Percentiles rank a stretch among this genome's conserved stretches.
Evolutionary conservation across 768 basidiomycete genomes (phyloP).

Genomic region (Exsudoporus frostii): DNA sequence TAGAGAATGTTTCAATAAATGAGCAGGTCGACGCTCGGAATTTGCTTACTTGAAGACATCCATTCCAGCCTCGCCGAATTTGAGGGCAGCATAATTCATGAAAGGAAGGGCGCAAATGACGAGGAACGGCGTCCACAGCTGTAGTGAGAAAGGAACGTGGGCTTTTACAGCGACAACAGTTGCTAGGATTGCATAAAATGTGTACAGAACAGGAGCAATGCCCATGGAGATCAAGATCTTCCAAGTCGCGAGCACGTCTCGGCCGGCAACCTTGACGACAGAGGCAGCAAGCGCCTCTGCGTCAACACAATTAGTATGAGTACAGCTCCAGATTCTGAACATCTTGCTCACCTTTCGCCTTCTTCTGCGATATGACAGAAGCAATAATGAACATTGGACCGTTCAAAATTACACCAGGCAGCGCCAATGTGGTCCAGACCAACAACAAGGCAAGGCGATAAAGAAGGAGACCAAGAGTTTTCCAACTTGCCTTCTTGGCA

Average conservation of each 20-base stretch:
- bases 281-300: constrained; percentile 95
- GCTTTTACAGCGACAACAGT: constrained; percentile 69
- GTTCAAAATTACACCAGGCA: constrained; percentile 90
- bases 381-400: constrained; percentile 92
- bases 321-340: background rate
- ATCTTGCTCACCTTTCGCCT: constrained; percentile 69
- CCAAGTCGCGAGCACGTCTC: constrained; percentile 97
- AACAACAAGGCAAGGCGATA: constrained; percentile 78
- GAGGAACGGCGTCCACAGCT: constrained; percentile 72
- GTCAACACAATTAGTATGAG: background rate
- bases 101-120: constrained; percentile 75
- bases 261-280: constrained; percentile 90
- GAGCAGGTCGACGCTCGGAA: background rate
- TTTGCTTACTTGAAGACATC: constrained; percentile 88
- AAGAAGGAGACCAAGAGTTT: constrained; percentile 75
- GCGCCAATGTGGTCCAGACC: constrained; percentile 78
- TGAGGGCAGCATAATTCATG: constrained; percentile 89
- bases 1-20: constrained; percentile 31
- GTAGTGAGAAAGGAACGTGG: constrained; percentile 58
- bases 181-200: constrained; percentile 77
- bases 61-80: constrained; percentile 97
- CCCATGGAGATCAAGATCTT: constrained; percentile 93
- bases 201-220: constrained; percentile 83
- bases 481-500: constrained; percentile 83
- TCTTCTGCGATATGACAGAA: constrained; percentile 80